Conservation (phyloP, 2,329 filamentous ascomycete genomes). For the Chrysosporium queenslandicum region DNA sequence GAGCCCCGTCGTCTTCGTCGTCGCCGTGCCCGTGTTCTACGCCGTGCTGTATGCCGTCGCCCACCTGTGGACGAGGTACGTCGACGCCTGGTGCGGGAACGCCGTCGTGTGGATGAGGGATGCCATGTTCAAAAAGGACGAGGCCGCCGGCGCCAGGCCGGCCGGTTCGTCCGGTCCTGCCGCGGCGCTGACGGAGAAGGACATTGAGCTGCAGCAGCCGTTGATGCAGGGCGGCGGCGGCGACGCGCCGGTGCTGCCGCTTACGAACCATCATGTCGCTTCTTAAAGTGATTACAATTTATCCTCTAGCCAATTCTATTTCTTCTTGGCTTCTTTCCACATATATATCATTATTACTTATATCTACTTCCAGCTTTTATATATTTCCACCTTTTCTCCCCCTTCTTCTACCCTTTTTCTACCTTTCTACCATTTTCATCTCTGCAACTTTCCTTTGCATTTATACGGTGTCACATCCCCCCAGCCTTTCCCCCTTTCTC, state of each 20-base stretch:
- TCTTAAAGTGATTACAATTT: background rate
- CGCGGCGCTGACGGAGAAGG: background rate
- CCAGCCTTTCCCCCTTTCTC: background rate
- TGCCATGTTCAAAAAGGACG: conserved; percentile 12
- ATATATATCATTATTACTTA: too few relatives aligned
- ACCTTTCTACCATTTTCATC: background rate
- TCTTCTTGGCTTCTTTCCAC: background rate
- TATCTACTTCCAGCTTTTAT: too few relatives aligned
- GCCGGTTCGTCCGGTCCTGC: background rate
- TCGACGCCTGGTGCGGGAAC: conserved; percentile 15
- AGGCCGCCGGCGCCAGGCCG: background rate
- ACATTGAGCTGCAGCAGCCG: background rate
- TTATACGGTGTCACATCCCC: background rate
- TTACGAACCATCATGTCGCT: conserved; percentile 7
- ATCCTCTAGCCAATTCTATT: background rate
- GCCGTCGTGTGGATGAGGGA: conserved; percentile 11
- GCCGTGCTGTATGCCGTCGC: conserved; percentile 13
- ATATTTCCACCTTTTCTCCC: too few relatives aligned
- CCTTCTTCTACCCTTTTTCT: too few relatives aligned
- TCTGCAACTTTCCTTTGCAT: background rate
- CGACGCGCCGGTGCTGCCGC: background rate
- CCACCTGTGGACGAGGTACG: conserved; percentile 14
- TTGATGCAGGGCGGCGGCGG: conserved; percentile 5
- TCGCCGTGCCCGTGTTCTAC: conserved; percentile 16
- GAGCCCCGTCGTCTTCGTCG: conserved; percentile 1